phyloP scores from a whole-genome alignment of 441 rosid species.

The Syzygium syzygioides region DNA sequence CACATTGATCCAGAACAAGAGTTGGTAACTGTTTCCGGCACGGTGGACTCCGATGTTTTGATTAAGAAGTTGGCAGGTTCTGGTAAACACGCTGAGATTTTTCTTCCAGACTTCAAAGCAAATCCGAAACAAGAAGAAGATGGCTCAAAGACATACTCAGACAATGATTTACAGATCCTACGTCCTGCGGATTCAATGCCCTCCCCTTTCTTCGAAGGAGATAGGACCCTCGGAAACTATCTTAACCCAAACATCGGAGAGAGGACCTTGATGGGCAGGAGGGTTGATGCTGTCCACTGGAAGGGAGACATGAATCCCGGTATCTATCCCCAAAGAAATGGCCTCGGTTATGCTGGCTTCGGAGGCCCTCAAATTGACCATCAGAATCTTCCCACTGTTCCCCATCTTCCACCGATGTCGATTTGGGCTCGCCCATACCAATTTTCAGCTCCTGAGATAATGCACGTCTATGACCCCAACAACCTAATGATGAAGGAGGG shows the following conservation, averaged over 20 bases:
- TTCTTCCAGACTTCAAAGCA: slow-evolving; percentile 22
- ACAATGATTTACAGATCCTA: not conserved
- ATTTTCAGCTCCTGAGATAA: not conserved
- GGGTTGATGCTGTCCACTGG: not conserved
- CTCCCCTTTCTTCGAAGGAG: not conserved
- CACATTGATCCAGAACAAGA: slow-evolving; percentile 45
- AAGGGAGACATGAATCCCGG: not conserved
- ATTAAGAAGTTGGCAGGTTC: slow-evolving; percentile 42
- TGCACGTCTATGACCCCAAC: not conserved
- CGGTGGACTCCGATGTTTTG: slow-evolving; percentile 38
- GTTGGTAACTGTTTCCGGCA: slow-evolving; percentile 51
- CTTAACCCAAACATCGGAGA: slow-evolving; percentile 16
- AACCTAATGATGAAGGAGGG: not conserved
- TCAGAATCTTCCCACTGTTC: not conserved
- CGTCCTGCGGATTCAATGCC: not conserved
- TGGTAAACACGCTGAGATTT: slow-evolving; percentile 58
- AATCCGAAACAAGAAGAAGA: slow-evolving; percentile 16
- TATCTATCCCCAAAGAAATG: not conserved
- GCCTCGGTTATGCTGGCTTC: not conserved
- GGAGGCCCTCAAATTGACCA: not conserved
- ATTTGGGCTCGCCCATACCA: not conserved
- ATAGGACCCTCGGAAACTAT: slow-evolving; percentile 10
- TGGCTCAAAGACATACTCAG: not conserved
- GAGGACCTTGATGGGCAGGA: not conserved
- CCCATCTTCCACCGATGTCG: not conserved